A percentile compares a stretch with the other conserved stretches of the same genome.
Conservation (phyloP, 1,139 yeast species). For the Sugiyamaella grinbergsii region DNA sequence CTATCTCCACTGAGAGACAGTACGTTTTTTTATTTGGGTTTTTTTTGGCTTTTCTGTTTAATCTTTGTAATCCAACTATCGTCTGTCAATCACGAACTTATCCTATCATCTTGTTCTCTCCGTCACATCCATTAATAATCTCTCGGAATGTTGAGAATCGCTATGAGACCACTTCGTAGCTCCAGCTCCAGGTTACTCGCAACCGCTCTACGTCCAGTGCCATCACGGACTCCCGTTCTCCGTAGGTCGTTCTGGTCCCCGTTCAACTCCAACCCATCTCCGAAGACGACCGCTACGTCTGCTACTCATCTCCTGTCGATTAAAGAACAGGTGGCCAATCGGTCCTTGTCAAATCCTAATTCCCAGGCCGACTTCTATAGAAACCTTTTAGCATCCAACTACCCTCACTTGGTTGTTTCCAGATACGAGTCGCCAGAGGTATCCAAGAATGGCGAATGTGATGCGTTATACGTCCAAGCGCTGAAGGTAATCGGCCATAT, state of each 20-base stretch:
- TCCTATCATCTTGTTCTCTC: too few species aligned
- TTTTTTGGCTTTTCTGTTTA: too few species aligned
- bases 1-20: too few species aligned
- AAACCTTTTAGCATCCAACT: slow-evolving; percentile 68
- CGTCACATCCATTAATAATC: not conserved
- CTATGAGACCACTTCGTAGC: slow-evolving; percentile 1
- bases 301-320: slow-evolving; percentile 23
- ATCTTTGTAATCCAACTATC: too few species aligned
- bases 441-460: slow-evolving; percentile 76
- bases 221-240: not conserved
- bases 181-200: not conserved
- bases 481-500: slow-evolving; percentile 73
- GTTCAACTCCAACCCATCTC: slow-evolving; percentile 1
- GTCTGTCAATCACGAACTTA: too few species aligned
- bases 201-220: not conserved
- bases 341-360: slow-evolving; percentile 62
- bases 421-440: slow-evolving; percentile 92
- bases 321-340: slow-evolving; percentile 80
- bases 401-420: slow-evolving; percentile 90
- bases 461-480: slow-evolving; percentile 76
- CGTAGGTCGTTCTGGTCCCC: slow-evolving; percentile 14
- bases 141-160: slow-evolving; percentile 3
- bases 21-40: too few species aligned
- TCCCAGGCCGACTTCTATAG: slow-evolving; percentile 83
- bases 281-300: slow-evolving; percentile 7